phyloP scores from a whole-genome alignment of 108 stramenopile genomes.

The Cyclostephanos invisitatus region DNA sequence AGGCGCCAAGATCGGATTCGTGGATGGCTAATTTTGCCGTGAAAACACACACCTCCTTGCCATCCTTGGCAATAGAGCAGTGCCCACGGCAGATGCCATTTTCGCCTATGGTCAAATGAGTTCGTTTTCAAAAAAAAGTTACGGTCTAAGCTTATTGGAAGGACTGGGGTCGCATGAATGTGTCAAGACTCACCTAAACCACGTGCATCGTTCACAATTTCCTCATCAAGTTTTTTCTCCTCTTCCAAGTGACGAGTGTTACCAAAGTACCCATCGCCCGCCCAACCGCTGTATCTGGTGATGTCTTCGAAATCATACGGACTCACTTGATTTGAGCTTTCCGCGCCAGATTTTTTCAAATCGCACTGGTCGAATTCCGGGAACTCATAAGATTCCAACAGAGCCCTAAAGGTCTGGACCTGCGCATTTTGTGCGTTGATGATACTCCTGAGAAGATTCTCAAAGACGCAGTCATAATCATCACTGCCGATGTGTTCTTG shows the following conservation, averaged over 20 bases:
- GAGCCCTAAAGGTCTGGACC: slow-evolving; percentile 75
- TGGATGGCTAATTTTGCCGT: slow-evolving; percentile 28
- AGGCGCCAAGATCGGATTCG: slow-evolving; percentile 71
- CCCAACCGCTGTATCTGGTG: not conserved
- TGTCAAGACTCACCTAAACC: slow-evolving; percentile 4
- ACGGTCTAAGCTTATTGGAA: not conserved
- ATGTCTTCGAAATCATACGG: slow-evolving; percentile 12
- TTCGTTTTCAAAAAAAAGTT: not conserved
- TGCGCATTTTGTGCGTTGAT: slow-evolving; percentile 79
- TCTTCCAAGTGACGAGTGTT: too few species aligned
- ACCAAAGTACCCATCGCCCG: too few species aligned
- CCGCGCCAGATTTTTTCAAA: too few species aligned
- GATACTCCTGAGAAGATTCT: slow-evolving; percentile 59
- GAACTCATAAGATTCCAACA: slow-evolving; percentile 47
- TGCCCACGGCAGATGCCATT: slow-evolving; percentile 29
- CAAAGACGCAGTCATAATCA: slow-evolving; percentile 51
- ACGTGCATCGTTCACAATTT: not conserved
- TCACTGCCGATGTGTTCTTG: slow-evolving; percentile 35
- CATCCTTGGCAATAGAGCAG: slow-evolving; percentile 10
- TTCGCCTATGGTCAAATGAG: not conserved
- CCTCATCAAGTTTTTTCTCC: not conserved
- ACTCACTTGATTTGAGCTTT: not conserved
- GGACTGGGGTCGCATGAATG: not conserved
- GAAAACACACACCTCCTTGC: slow-evolving; percentile 19
- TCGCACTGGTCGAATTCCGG: slow-evolving; percentile 52